A percentile compares a stretch with the other conserved stretches of the same genome.
phyloP scores from a whole-genome alignment of 371 early-diverging fungal species.

The Lichtheimia ramosa region DNA sequence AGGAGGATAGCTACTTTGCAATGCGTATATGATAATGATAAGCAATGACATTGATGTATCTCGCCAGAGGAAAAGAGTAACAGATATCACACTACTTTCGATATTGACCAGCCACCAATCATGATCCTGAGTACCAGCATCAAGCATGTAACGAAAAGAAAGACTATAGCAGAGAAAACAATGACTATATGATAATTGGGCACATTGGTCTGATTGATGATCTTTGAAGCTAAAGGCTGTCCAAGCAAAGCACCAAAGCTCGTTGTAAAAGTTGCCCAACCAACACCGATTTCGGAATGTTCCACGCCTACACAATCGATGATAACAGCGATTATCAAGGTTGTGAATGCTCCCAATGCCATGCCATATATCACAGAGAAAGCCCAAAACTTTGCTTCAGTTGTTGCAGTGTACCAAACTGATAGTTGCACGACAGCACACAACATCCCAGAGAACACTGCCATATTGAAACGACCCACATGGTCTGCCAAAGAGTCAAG shows the following conservation, averaged over 20 bases:
- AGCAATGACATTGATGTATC: too few relatives aligned
- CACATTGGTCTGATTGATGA: slow-evolving; percentile 22
- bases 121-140: slow-evolving; percentile 24
- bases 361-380: slow-evolving; percentile 51
- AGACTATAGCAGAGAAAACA: slow-evolving; percentile 20
- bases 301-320: slow-evolving; percentile 54
- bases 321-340: slow-evolving; percentile 46
- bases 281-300: slow-evolving; percentile 49
- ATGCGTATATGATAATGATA: too few relatives aligned
- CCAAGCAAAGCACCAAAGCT: slow-evolving; percentile 54
- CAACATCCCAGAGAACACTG: slow-evolving; percentile 43
- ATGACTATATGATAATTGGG: slow-evolving; percentile 21
- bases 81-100: slow-evolving; percentile 3
- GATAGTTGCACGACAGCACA: slow-evolving; percentile 36
- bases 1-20: too few relatives aligned
- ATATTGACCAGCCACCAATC: slow-evolving; percentile 25
- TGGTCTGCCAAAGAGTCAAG: slow-evolving; percentile 52
- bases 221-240: slow-evolving; percentile 48
- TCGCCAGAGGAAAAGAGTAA: too few relatives aligned
- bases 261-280: slow-evolving; percentile 45
- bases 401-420: slow-evolving; percentile 45
- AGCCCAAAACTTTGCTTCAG: slow-evolving; percentile 36
- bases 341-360: slow-evolving; percentile 39
- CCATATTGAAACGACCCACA: slow-evolving; percentile 58
- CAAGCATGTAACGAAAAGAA: slow-evolving; percentile 23